These are phyloP conservation scores for Scytalidium sp. DNA, from an alignment of 2,329 filamentous ascomycete species.

Conservation along the genomic window DNA sequence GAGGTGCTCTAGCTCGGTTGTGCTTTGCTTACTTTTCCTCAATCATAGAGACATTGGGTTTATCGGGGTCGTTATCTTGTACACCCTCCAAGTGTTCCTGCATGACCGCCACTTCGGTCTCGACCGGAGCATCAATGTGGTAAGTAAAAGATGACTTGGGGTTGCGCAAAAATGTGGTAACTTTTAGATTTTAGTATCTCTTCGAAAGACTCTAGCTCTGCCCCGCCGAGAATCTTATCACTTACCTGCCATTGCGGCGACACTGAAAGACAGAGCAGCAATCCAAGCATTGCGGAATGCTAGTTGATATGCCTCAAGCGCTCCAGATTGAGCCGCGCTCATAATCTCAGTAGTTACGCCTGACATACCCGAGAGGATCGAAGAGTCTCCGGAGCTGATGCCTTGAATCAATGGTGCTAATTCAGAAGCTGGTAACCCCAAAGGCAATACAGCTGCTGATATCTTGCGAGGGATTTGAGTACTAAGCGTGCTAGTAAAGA, in stretches of 20 bases:
- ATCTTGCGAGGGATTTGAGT: conserved; percentile 25
- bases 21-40: too few species aligned
- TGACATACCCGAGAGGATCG: conserved; percentile 23
- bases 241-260: conserved; percentile 16
- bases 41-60: too few species aligned
- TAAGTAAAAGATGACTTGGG: too few species aligned
- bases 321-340: conserved; percentile 19
- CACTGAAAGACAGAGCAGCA: conserved; percentile 25
- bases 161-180: too few species aligned
- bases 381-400: conserved; percentile 22
- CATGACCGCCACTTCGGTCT: too few species aligned
- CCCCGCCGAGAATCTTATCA: neutral
- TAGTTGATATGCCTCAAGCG: conserved; percentile 24
- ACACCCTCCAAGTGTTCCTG: too few species aligned
- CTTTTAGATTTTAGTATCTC: too few species aligned
- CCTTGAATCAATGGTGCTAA: conserved; percentile 24
- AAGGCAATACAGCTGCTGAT: conserved; percentile 25
- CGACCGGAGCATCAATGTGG: too few species aligned
- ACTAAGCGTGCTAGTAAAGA: conserved; percentile 24
- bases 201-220: too few species aligned
- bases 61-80: too few species aligned
- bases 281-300: conserved; percentile 33
- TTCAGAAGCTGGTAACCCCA: conserved; percentile 21
- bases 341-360: conserved; percentile 28
- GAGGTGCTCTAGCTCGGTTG: too few species aligned